A percentile compares a stretch with the other conserved stretches of the same genome.
Conservation (phyloP, 2,329 filamentous ascomycete genomes). For the Coniochaeta sp. region DNA sequence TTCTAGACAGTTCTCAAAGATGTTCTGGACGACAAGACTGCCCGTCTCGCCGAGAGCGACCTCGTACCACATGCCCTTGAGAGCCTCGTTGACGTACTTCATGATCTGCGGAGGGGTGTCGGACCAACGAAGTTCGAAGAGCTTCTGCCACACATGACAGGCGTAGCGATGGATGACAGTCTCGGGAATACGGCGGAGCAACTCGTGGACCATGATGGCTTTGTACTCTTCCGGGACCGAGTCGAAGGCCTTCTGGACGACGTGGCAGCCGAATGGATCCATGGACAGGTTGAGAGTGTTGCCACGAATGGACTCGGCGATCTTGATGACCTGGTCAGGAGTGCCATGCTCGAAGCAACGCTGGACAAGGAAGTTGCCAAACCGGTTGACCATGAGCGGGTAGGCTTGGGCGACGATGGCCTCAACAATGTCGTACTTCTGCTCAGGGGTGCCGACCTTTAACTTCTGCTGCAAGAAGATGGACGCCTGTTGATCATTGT, state of each 20-base stretch:
- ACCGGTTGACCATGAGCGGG: slow-evolving; percentile 94
- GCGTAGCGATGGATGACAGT: slow-evolving; percentile 98
- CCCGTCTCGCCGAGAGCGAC: slow-evolving; percentile 95
- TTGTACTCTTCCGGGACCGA: slow-evolving; percentile 97
- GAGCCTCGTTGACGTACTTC: slow-evolving; percentile 93
- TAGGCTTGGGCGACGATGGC: slow-evolving; percentile 94
- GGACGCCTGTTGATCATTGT: slow-evolving; percentile 97
- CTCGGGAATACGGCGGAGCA: slow-evolving; percentile 90
- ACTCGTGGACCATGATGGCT: slow-evolving; percentile 96
- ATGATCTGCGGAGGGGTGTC: slow-evolving; percentile 95
- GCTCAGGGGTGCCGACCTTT: slow-evolving; percentile 88
- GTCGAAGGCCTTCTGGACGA: slow-evolving; percentile 97
- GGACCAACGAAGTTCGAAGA: slow-evolving; percentile 95
- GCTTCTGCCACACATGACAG: slow-evolving; percentile 98
- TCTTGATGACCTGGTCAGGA: slow-evolving; percentile 87
- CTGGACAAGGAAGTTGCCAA: slow-evolving; percentile 97
- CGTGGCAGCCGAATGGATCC: slow-evolving; percentile 97
- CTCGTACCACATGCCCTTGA: slow-evolving; percentile 97
- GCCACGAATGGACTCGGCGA: slow-evolving; percentile 88
- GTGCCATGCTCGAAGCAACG: slow-evolving; percentile 98
- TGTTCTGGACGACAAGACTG: slow-evolving; percentile 97
- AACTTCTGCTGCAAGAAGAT: slow-evolving; percentile 99
- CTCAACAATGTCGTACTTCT: slow-evolving; percentile 96
- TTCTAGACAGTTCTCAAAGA: slow-evolving; percentile 98
- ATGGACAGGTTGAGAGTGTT: slow-evolving; percentile 93